Percentiles rank a stretch among this genome's conserved stretches.
Evolutionary conservation across 2,329 filamentous ascomycete genomes (phyloP).

Genomic region (Colletotrichum sp.): DNA sequence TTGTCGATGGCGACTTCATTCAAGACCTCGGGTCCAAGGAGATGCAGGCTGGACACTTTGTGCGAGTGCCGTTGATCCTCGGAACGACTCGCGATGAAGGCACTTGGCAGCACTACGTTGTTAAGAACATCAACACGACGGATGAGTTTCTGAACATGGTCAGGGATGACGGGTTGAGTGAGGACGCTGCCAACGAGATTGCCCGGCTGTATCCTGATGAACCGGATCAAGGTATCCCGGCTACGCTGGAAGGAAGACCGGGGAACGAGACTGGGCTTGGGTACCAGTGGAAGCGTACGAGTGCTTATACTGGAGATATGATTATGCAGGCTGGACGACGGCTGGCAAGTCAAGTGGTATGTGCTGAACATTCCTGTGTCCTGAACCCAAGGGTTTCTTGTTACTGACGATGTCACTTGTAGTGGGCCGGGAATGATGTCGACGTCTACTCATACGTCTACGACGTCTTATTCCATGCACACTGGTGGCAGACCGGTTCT

Average conservation of each 20-base stretch:
- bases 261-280: not conserved
- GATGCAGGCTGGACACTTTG: too few species aligned
- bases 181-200: too few species aligned
- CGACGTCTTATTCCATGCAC: not conserved
- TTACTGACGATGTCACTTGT: not conserved
- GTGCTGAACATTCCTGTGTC: not conserved
- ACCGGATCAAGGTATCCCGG: not conserved
- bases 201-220: not conserved
- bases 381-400: not conserved
- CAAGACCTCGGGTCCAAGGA: too few species aligned
- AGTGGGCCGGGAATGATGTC: not conserved
- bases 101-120: too few species aligned
- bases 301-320: not conserved
- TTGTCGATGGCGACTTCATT: too few species aligned
- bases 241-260: not conserved
- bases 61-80: too few species aligned
- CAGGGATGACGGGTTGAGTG: too few species aligned
- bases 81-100: too few species aligned
- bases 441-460: not conserved
- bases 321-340: not conserved
- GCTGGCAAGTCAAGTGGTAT: not conserved
- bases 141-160: too few species aligned
- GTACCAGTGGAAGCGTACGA: not conserved
- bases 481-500: not conserved
- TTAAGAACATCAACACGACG: too few species aligned